Evolutionary conservation across 148 eudicot species (phyloP).

Genomic region (Spergularia marina): DNA sequence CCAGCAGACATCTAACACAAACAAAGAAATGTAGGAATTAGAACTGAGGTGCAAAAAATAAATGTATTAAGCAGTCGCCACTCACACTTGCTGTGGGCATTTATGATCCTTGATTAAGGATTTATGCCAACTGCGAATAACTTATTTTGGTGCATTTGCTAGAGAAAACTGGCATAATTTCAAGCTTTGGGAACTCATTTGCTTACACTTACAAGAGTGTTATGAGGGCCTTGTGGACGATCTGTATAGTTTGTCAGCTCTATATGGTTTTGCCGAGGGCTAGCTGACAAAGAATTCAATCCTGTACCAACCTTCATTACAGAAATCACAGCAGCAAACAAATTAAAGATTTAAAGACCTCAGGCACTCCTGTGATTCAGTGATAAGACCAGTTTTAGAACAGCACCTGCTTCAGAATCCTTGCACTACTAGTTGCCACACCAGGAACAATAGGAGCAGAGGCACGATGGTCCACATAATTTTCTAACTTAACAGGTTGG

Average conservation of each 20-base stretch:
- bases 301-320: slow-evolving; percentile 17
- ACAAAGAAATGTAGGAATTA: not conserved
- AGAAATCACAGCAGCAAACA: not conserved
- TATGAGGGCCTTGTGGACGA: not conserved
- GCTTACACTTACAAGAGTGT: not conserved
- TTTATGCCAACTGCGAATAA: too few species aligned
- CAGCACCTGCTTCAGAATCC: slow-evolving; percentile 14
- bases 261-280: not conserved
- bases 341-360: not conserved
- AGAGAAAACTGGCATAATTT: not conserved
- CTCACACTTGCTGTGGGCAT: too few species aligned
- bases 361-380: not conserved
- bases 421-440: not conserved
- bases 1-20: slow-evolving; percentile 21
- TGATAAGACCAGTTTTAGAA: not conserved
- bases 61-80: too few species aligned
- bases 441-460: not conserved
- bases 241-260: not conserved
- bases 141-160: not conserved
- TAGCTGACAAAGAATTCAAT: not conserved
- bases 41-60: not conserved
- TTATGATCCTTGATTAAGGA: too few species aligned
- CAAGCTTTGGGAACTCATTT: not conserved
- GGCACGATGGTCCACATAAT: slow-evolving; percentile 16
- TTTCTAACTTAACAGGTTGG: not conserved